A percentile compares a stretch with the other conserved stretches of the same genome.
Conservation (phyloP, 768 basidiomycete species). For the Boletus subparvulus region DNA sequence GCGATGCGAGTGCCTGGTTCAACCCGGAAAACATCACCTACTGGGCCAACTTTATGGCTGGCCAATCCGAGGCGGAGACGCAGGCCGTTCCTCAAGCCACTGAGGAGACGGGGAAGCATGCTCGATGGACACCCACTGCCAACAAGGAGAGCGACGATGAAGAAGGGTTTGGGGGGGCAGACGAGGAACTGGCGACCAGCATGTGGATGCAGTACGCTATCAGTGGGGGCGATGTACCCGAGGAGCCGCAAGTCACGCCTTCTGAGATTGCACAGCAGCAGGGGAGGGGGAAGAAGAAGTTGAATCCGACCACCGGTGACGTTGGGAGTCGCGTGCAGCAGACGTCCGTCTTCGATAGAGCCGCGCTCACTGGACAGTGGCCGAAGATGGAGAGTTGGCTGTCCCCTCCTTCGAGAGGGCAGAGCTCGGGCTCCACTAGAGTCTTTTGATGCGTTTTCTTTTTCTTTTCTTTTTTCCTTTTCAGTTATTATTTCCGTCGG, state of each 20-base stretch:
- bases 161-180: conserved; percentile 15
- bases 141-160: conserved; percentile 25
- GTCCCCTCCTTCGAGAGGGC: conserved; percentile 29
- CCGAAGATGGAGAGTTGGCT: conserved; percentile 38
- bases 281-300: conserved; percentile 24
- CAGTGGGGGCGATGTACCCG: conserved; percentile 15
- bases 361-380: conserved; percentile 30
- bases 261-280: conserved; percentile 12
- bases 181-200: conserved; percentile 15
- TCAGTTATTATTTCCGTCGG: conserved; percentile 1
- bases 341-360: conserved; percentile 27
- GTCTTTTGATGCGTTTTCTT: conserved; percentile 24
- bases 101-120: conserved; percentile 19
- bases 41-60: conserved; percentile 30
- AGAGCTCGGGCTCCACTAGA: conserved; percentile 32
- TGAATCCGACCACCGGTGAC: conserved; percentile 14
- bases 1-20: conserved; percentile 23
- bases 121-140: conserved; percentile 25
- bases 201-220: conserved; percentile 35
- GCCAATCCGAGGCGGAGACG: conserved; percentile 11
- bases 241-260: background rate
- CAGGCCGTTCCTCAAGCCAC: background rate
- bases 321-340: conserved; percentile 24
- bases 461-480: background rate
- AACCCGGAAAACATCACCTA: conserved; percentile 26